These are phyloP conservation scores for Posidonia australis DNA, from an alignment of 106 monocot genomes.

Conservation along the genomic window DNA sequence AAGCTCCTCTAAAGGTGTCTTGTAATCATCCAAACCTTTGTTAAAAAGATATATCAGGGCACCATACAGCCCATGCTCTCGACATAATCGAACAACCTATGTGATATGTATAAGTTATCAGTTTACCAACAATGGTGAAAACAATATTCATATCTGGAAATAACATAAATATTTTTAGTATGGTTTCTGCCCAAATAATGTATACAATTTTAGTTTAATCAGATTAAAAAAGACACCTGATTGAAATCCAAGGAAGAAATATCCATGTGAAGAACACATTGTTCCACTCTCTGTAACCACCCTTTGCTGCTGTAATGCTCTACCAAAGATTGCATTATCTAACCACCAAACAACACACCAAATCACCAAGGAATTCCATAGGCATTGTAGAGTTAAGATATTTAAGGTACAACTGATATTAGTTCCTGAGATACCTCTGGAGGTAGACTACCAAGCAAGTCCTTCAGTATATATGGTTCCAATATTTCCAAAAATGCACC, in stretches of 20 bases:
- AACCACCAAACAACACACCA: background rate
- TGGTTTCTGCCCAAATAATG: too few species aligned
- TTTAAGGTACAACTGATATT: background rate
- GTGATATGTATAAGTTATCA: conserved; percentile 2
- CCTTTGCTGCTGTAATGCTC: conserved; percentile 87
- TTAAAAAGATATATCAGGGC: conserved; percentile 97
- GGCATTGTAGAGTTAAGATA: background rate
- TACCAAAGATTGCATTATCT: conserved; percentile 99
- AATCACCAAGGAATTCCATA: background rate
- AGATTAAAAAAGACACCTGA: conserved; percentile 44
- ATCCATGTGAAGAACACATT: conserved; percentile 98
- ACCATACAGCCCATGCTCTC: conserved; percentile 88
- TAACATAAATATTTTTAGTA: too few species aligned
- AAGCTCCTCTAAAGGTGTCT: conserved; percentile 84
- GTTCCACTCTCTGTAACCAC: conserved; percentile 92
- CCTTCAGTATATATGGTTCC: conserved; percentile 93
- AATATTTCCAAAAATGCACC: conserved; percentile 93
- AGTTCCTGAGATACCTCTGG: conserved; percentile 52
- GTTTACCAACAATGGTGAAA: background rate
- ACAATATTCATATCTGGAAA: too few species aligned
- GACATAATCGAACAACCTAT: conserved; percentile 87
- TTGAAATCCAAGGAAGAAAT: conserved; percentile 98
- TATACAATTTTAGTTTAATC: background rate
- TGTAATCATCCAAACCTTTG: conserved; percentile 82
- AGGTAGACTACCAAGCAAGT: conserved; percentile 90